Evolutionary conservation across 345 rosid genomes (phyloP).

Genomic region (Angophora floribunda): DNA sequence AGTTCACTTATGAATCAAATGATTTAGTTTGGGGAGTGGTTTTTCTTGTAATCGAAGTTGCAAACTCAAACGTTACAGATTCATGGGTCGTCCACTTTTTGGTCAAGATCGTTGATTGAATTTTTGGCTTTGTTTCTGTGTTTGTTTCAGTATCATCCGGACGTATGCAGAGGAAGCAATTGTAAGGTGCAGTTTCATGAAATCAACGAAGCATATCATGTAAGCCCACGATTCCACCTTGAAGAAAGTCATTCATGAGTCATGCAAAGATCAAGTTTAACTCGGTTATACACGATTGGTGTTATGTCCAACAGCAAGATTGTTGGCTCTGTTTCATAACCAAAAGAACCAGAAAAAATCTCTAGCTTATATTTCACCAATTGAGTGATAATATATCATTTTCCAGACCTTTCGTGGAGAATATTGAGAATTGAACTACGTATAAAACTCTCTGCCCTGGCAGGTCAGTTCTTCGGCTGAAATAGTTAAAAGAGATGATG

Average conservation of each 20-base stretch:
- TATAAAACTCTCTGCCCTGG: not conserved
- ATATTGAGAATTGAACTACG: not conserved
- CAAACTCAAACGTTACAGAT: not conserved
- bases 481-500: not conserved
- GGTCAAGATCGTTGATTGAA: not conserved
- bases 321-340: not conserved
- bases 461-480: not conserved
- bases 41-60: not conserved
- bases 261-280: not conserved
- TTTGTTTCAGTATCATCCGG: conserved; percentile 80
- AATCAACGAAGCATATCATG: conserved; percentile 84
- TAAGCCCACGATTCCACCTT: not conserved
- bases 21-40: not conserved
- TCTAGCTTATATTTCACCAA: not conserved
- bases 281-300: not conserved
- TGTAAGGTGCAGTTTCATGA: conserved; percentile 63
- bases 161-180: conserved; percentile 84
- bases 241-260: not conserved
- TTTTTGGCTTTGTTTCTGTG: not conserved
- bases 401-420: not conserved
- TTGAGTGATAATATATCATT: not conserved
- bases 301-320: not conserved
- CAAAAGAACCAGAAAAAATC: not conserved
- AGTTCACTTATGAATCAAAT: not conserved
- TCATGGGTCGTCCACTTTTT: not conserved